A percentile compares a stretch with the other conserved stretches of the same genome.
Conservation (phyloP, 768 basidiomycete genomes). For the Sporobolomyces pararoseus region DNA sequence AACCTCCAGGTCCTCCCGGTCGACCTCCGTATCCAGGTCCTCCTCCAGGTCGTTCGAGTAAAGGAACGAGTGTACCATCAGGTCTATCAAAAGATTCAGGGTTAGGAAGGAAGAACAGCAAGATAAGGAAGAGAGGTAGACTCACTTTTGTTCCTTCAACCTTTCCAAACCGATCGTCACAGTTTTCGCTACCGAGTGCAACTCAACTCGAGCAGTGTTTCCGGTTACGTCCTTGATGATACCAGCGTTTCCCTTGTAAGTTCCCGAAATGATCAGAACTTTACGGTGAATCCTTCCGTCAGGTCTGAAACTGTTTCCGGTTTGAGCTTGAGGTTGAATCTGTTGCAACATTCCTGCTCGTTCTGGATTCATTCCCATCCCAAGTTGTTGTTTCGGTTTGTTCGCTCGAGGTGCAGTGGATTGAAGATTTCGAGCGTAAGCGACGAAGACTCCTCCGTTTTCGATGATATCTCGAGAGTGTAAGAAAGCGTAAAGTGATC, state of each 20-base stretch:
- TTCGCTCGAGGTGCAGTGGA: conserved; percentile 87
- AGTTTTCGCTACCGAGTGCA: conserved; percentile 81
- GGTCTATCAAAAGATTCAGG: background rate
- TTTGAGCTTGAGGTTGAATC: conserved; percentile 4
- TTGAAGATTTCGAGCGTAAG: conserved; percentile 72
- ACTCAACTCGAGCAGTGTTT: conserved; percentile 75
- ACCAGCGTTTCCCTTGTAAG: conserved; percentile 84
- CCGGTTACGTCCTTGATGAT: conserved; percentile 94
- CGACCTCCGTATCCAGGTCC: conserved; percentile 22
- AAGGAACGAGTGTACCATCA: conserved; percentile 29
- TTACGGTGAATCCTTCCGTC: conserved; percentile 56
- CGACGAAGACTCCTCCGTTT: conserved; percentile 92
- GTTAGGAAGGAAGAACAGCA: background rate
- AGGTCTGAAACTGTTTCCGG: conserved; percentile 23
- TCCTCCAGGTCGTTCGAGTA: conserved; percentile 22
- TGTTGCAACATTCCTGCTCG: conserved; percentile 76
- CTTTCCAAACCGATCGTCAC: conserved; percentile 59
- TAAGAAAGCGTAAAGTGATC: conserved; percentile 88
- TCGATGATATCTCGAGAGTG: conserved; percentile 85
- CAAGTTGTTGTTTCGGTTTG: conserved; percentile 71
- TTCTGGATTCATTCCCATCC: conserved; percentile 61
- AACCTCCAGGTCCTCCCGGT: background rate
- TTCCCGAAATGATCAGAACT: conserved; percentile 77
- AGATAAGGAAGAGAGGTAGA: background rate
- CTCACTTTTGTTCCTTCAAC: conserved; percentile 39